Evolutionary conservation across 1,284 basidiomycete genomes (phyloP).

Genomic region (Rhodotorula sp.): DNA sequence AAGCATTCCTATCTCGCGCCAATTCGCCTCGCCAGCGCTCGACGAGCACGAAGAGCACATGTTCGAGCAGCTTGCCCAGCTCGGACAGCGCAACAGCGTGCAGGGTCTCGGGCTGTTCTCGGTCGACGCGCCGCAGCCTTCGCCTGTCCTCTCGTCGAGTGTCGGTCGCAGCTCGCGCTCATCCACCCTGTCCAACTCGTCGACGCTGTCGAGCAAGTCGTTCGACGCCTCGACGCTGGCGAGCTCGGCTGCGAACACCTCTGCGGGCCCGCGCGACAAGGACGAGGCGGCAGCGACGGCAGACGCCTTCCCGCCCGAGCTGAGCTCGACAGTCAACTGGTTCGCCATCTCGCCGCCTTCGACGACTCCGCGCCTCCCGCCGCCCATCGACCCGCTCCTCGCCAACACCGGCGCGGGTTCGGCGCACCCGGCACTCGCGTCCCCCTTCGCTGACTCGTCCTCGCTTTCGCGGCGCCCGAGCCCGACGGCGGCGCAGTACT

Average conservation of each 20-base stretch:
- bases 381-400: constrained; percentile 4
- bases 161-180: constrained; percentile 8
- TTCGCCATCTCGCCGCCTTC: constrained; percentile 7
- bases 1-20: neutral
- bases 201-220: constrained; percentile 17
- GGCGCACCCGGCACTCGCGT: constrained; percentile 8
- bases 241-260: constrained; percentile 21
- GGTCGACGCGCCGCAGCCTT: neutral
- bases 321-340: neutral
- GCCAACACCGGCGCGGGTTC: neutral
- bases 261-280: constrained; percentile 6
- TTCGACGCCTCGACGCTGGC: constrained; percentile 32
- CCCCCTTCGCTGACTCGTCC: neutral
- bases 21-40: neutral
- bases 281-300: neutral
- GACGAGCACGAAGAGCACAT: neutral
- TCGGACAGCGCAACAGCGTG: constrained; percentile 7
- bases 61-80: constrained; percentile 18
- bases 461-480: neutral
- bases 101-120: constrained; percentile 26
- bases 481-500: neutral
- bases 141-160: neutral
- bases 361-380: neutral
- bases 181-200: constrained; percentile 9
- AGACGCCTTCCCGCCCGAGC: constrained; percentile 11